A percentile compares a stretch with the other conserved stretches of the same genome.
Evolutionary conservation across 768 basidiomycete species (phyloP).

Genomic region (Suillus fuscotomentosus): DNA sequence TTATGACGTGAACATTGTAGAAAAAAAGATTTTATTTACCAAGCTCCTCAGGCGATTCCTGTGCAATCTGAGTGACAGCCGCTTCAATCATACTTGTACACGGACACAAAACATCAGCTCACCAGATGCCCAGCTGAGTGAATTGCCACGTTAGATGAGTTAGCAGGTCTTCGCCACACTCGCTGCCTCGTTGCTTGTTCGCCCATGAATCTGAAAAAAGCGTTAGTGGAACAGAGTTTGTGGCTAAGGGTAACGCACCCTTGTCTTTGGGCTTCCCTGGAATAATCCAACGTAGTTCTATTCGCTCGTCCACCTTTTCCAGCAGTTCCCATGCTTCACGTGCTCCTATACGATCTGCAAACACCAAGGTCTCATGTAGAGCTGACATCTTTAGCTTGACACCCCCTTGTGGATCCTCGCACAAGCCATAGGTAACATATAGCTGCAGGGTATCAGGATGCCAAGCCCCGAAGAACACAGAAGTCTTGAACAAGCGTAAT

Average conservation of each 20-base stretch:
- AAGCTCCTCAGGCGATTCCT: constrained; percentile 29
- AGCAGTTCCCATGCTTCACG: constrained; percentile 28
- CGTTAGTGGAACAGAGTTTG: neutral
- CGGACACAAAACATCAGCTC: constrained; percentile 2
- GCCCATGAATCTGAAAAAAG: constrained; percentile 13
- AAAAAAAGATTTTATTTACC: constrained; percentile 16
- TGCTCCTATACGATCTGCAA: constrained; percentile 40
- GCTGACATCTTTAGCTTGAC: constrained; percentile 65
- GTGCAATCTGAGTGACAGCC: constrained; percentile 19
- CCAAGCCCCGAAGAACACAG: constrained; percentile 73
- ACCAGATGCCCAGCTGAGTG: constrained; percentile 29
- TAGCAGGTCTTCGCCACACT: constrained; percentile 30
- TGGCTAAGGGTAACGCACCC: constrained; percentile 10
- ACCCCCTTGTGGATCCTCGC: constrained; percentile 31
- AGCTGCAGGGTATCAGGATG: constrained; percentile 56
- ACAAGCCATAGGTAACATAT: constrained; percentile 61
- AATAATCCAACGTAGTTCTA: constrained; percentile 29
- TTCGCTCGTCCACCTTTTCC: constrained; percentile 23
- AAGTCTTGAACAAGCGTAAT: constrained; percentile 41
- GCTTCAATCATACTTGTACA: neutral
- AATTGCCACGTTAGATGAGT: constrained; percentile 29
- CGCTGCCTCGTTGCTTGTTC: constrained; percentile 13
- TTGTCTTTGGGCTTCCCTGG: constrained; percentile 13
- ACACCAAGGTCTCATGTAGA: constrained; percentile 62
- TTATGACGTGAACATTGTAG: neutral